Percentiles rank a stretch among this genome's conserved stretches.
These are phyloP conservation scores for Aciculoconidium aculeatum DNA, from an alignment of 805 yeast genomes.

Conservation along the genomic window DNA sequence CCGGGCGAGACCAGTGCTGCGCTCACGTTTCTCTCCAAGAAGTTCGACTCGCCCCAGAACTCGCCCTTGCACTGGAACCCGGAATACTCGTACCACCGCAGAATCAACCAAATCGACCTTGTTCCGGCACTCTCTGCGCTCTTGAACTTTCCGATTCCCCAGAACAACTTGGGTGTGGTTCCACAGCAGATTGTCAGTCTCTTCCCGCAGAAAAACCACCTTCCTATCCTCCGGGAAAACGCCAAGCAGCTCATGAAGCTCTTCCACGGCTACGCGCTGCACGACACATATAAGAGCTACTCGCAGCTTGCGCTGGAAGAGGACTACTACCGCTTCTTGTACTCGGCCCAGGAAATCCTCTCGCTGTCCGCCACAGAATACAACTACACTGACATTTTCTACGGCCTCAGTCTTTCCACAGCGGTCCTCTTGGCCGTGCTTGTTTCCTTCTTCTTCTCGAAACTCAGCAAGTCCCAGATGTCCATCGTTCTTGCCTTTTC, in stretches of 20 bases:
- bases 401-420: constrained; percentile 17
- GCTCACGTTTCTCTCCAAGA: constrained; percentile 60
- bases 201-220: constrained; percentile 36
- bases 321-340: constrained; percentile 32
- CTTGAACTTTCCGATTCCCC: constrained; percentile 62
- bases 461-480: background rate
- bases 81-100: constrained; percentile 47
- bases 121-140: constrained; percentile 65
- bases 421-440: constrained; percentile 25
- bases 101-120: constrained; percentile 62
- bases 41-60: constrained; percentile 31
- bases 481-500: constrained; percentile 32
- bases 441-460: constrained; percentile 16
- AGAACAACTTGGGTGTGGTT: constrained; percentile 68
- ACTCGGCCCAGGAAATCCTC: constrained; percentile 42
- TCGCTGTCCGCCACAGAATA: constrained; percentile 70
- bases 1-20: constrained; percentile 89
- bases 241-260: constrained; percentile 50
- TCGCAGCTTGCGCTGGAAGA: constrained; percentile 6
- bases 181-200: constrained; percentile 51
- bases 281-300: too few species aligned
- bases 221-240: constrained; percentile 44
- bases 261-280: too few species aligned
- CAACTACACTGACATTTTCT: constrained; percentile 43
- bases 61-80: constrained; percentile 36